A percentile compares a stretch with the other conserved stretches of the same genome.
Conservation (phyloP, 2,329 filamentous ascomycete genomes). For the Pseudovirgaria hyperparasitica region DNA sequence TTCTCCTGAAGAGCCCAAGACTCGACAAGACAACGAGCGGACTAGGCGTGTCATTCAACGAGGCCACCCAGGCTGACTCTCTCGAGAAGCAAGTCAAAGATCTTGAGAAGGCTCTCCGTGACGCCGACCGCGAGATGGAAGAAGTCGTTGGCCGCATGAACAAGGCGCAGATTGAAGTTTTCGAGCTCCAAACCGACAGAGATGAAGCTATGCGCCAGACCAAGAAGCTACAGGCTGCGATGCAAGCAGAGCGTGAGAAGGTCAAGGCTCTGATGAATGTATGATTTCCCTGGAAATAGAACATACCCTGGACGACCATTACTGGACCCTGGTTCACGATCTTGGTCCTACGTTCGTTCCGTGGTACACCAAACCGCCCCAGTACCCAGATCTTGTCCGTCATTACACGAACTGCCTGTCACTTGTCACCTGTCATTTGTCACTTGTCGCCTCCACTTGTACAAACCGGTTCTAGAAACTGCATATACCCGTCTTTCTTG, state of each 20-base stretch:
- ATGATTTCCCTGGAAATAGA: too few species aligned
- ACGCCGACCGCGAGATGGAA: constrained; percentile 72
- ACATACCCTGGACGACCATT: too few species aligned
- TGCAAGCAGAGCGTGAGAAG: constrained; percentile 51
- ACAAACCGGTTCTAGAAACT: too few species aligned
- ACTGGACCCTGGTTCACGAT: too few species aligned
- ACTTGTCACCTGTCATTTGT: too few species aligned
- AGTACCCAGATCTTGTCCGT: too few species aligned
- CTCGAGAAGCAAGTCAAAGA: constrained; percentile 71
- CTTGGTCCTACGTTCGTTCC: too few species aligned
- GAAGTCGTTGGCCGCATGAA: constrained; percentile 76
- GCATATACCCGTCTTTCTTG: too few species aligned
- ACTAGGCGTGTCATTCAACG: constrained; percentile 44
- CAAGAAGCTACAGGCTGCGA: constrained; percentile 52
- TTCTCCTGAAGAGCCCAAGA: constrained; percentile 48
- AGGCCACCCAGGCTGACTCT: constrained; percentile 60
- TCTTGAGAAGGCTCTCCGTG: constrained; percentile 66
- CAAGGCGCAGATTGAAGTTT: constrained; percentile 68
- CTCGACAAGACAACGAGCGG: constrained; percentile 51
- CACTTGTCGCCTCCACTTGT: too few species aligned
- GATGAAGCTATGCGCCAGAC: constrained; percentile 65
- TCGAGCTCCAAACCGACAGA: constrained; percentile 55
- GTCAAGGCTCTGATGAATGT: constrained; percentile 41
- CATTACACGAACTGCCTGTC: too few species aligned
- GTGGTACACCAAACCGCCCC: too few species aligned